A percentile compares a stretch with the other conserved stretches of the same genome.
Conservation (phyloP, 495 filamentous ascomycete genomes). For the Penicillium crystallinum region DNA sequence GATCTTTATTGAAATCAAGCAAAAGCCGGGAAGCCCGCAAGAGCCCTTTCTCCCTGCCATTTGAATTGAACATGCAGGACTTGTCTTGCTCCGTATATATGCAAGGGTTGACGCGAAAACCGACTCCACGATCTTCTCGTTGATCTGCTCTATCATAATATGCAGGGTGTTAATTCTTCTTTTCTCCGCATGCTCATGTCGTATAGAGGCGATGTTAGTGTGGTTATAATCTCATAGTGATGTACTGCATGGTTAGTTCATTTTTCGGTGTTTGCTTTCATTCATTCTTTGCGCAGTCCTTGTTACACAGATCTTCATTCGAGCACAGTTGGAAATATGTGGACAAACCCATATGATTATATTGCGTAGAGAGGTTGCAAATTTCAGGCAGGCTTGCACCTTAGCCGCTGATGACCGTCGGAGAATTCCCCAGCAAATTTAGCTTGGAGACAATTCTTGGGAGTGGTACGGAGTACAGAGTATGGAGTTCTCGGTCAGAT, state of each 20-base stretch:
- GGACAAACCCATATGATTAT: no score
- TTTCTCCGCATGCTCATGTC: neutral
- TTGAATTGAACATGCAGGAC: constrained; percentile 19
- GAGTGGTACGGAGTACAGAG: no score
- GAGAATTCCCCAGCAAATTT: neutral
- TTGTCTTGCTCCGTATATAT: neutral
- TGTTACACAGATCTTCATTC: constrained; percentile 4
- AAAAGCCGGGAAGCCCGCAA: constrained; percentile 18
- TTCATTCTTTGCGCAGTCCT: neutral
- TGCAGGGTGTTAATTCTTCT: neutral
- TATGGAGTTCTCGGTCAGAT: constrained; percentile 2
- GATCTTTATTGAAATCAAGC: constrained; percentile 18
- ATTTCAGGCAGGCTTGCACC: constrained; percentile 13
- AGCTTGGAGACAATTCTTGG: neutral
- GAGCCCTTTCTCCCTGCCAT: constrained; percentile 11
- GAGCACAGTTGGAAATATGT: neutral
- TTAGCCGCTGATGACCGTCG: constrained; percentile 12
- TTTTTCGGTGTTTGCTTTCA: neutral
- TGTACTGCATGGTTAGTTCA: neutral
- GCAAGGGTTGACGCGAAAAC: constrained; percentile 11
- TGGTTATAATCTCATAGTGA: neutral
- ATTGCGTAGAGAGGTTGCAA: no score
- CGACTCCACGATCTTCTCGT: neutral
- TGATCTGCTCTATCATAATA: neutral
- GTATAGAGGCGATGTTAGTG: neutral